Evolutionary conservation across 139 green algal species (phyloP), one percentile per base, ranked within the genome.

Genomic region (Picochlorum sp.): DNA sequence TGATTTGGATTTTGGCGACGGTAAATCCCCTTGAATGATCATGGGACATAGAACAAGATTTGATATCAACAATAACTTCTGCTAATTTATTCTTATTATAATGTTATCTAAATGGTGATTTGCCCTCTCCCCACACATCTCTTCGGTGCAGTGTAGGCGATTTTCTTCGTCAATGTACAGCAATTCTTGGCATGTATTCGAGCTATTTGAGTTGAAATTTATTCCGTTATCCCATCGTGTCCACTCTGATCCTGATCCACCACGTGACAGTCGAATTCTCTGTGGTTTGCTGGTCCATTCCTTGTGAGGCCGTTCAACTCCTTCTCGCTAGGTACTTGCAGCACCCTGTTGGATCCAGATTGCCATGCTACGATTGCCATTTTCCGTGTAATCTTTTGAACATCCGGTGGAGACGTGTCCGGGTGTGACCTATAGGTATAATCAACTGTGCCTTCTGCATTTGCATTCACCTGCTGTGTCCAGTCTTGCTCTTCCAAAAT

Each of bases 301-400:
- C 85, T 32, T 55, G 45, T 18, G 65, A 38, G 18, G 90, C 60
- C 2, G 10, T 38, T 14, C 10, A 68, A 34, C 30, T 68, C 67
- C 8, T 85, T 85, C 84, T 90, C 73, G 20, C 65, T 71, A 1
- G 88, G 88, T 1, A 96, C 87, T 41, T 89, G 72, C 21, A 95
- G 59, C 2, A 91, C 68, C 6, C 86, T 66, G 70, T 96, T 96
- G 8, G 88, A 86, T 2, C 90, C 90, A 4, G 88, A 85, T 81
- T 95, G 88, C 90, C 90, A 96, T 11, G 87, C 89, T 14, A 96
- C 90, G 62, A 96, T 96, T 30, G 90, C 90, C 90, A 96, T 96
- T 72, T 92, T 78, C 65, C 86, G 90, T 57, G 85, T 82, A 47
- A 96, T 95, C 6, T 75, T 80, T 60, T 93, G 79, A 45, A 92